Conservation (phyloP, 805 yeast species). For the Hanseniaspora osmophila region DNA sequence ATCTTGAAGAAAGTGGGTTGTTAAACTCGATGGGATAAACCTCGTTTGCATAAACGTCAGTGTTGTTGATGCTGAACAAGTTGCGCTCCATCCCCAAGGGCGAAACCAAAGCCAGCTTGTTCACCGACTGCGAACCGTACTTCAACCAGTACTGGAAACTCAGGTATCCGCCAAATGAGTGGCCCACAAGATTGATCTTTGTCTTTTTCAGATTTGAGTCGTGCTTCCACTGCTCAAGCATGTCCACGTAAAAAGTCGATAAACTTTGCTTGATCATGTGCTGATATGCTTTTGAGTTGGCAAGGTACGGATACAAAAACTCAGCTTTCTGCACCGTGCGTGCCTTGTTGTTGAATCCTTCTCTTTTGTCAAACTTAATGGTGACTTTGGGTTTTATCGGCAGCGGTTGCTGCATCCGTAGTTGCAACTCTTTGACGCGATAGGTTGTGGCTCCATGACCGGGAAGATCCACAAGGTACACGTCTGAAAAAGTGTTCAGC, state of each 20-base stretch:
- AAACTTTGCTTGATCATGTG: conserved; percentile 5
- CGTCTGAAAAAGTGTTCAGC: conserved; percentile 31
- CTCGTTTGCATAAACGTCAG: conserved; percentile 4
- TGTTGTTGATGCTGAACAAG: conserved; percentile 38
- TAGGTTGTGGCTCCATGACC: conserved; percentile 53
- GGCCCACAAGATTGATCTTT: conserved; percentile 53
- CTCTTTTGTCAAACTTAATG: conserved; percentile 13
- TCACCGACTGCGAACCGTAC: conserved; percentile 36
- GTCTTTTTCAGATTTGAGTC: conserved; percentile 26
- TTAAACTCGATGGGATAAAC: conserved; percentile 24
- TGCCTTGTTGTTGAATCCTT: not conserved
- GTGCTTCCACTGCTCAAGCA: conserved; percentile 53
- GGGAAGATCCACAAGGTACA: conserved; percentile 58
- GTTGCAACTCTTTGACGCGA: not conserved
- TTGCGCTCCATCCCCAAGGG: conserved; percentile 73
- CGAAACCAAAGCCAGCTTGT: conserved; percentile 45
- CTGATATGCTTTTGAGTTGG: conserved; percentile 22
- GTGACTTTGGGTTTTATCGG: conserved; percentile 1
- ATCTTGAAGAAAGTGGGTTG: conserved; percentile 26
- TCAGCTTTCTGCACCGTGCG: not conserved
- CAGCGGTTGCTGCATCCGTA: not conserved
- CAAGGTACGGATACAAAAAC: not conserved
- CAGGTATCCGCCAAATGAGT: conserved; percentile 69
- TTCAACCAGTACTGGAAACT: conserved; percentile 47
- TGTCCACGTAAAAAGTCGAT: conserved; percentile 29